A percentile compares a stretch with the other conserved stretches of the same genome.
These are phyloP conservation scores for Gossypium gossypioides DNA, from an alignment of 441 rosid species.

Conservation along the genomic window DNA sequence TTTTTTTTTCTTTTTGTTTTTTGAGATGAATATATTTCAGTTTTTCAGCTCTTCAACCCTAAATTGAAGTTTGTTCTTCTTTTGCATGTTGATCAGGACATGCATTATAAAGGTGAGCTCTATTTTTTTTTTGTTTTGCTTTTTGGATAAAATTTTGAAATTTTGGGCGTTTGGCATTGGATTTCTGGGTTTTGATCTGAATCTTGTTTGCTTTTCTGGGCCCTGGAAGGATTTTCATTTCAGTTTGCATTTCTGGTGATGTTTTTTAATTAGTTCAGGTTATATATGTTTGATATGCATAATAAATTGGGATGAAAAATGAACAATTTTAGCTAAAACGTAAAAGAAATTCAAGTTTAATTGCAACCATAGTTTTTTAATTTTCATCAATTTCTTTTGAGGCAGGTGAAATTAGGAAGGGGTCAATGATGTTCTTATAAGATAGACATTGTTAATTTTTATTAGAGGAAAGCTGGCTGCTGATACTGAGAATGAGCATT, in stretches of 20 bases:
- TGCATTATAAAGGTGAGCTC: conserved; percentile 34
- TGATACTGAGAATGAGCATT: not conserved
- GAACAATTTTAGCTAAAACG: not conserved
- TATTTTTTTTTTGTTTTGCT: not conserved
- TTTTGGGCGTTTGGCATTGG: not conserved
- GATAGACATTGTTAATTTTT: not conserved
- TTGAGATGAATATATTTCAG: not conserved
- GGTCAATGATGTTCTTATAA: not conserved
- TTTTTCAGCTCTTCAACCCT: conserved; percentile 11
- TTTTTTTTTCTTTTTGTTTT: not conserved
- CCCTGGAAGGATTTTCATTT: conserved; percentile 15
- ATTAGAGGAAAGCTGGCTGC: not conserved
- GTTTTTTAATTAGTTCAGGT: not conserved
- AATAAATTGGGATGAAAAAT: not conserved
- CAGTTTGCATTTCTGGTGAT: conserved; percentile 12
- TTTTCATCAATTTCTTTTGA: not conserved
- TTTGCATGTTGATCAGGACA: conserved; percentile 32
- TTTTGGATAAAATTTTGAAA: not conserved
- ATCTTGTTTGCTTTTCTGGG: conserved; percentile 2
- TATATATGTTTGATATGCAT: not conserved
- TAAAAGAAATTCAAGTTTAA: not conserved
- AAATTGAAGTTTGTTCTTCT: conserved; percentile 6
- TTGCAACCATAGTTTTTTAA: not conserved
- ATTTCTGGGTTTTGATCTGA: conserved; percentile 16
- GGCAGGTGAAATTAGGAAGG: not conserved